Percentiles rank a stretch among this genome's conserved stretches.
Evolutionary conservation across 495 filamentous ascomycete genomes (phyloP).

Genomic region (Podospora anserina): DNA sequence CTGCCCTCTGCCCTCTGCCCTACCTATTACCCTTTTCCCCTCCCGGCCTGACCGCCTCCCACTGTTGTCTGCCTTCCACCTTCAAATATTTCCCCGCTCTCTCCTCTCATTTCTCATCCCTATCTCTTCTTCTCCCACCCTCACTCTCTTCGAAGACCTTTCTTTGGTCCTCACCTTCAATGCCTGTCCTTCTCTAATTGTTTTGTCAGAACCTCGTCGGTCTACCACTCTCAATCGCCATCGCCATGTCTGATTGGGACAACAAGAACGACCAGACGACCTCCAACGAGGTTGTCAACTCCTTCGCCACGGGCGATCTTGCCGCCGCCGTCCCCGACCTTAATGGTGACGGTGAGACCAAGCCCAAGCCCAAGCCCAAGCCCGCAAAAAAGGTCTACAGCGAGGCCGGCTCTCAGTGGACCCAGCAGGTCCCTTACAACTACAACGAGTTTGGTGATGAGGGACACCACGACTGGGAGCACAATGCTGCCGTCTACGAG

Average conservation of each 20-base stretch:
- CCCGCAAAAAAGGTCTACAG: neutral
- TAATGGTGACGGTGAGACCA: neutral
- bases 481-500: constrained; percentile 66
- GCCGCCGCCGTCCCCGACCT: neutral
- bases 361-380: neutral
- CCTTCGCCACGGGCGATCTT: constrained; percentile 15
- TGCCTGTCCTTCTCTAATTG: neutral
- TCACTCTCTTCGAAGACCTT: neutral
- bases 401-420: constrained; percentile 51
- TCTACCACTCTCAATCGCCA: neutral
- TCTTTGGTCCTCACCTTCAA: neutral
- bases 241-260: constrained; percentile 32
- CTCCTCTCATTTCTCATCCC: constrained; percentile 9
- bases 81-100: constrained; percentile 8
- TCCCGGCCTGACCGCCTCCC: neutral
- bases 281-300: constrained; percentile 10
- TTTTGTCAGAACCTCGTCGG: neutral
- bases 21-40: no score
- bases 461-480: constrained; percentile 31
- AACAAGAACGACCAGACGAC: neutral
- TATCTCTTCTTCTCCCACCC: constrained; percentile 12
- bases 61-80: neutral
- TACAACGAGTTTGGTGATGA: constrained; percentile 48
- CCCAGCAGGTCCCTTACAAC: constrained; percentile 47
- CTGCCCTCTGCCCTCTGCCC: neutral